These are phyloP conservation scores for Anacardium occidentale DNA, from an alignment of 345 rosid species.

Conservation along the genomic window DNA sequence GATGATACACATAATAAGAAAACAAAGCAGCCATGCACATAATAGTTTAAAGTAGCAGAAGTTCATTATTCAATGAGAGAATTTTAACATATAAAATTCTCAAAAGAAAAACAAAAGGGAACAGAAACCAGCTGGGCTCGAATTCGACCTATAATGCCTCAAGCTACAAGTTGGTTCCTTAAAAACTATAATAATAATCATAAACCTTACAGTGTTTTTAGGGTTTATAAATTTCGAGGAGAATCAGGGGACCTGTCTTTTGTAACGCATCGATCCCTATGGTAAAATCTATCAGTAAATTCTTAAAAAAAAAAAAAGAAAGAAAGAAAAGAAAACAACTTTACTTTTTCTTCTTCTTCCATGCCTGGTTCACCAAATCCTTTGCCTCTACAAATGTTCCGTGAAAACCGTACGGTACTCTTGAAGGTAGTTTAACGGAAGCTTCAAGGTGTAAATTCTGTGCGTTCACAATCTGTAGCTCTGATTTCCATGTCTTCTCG, in stretches of 20 bases:
- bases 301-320: no score
- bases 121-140: slow-evolving; percentile 59
- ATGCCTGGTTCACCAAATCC: slow-evolving; percentile 69
- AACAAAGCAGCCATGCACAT: no score
- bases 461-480: slow-evolving; percentile 79
- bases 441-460: slow-evolving; percentile 63
- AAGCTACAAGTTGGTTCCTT: slow-evolving; percentile 52
- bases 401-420: slow-evolving; percentile 96
- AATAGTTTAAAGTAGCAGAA: no score
- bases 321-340: no score
- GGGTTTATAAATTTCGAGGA: slow-evolving; percentile 16
- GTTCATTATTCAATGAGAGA: neutral
- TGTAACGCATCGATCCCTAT: slow-evolving; percentile 37
- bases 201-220: slow-evolving; percentile 11
- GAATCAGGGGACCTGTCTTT: slow-evolving; percentile 47
- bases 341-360: neutral
- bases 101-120: slow-evolving; percentile 10
- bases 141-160: slow-evolving; percentile 29
- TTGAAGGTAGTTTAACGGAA: slow-evolving; percentile 68
- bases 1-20: no score
- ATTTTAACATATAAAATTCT: neutral
- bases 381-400: slow-evolving; percentile 76
- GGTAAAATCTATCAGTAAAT: slow-evolving; percentile 33
- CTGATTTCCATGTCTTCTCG: slow-evolving; percentile 75
- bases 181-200: neutral